Base-by-base conservation (phyloP, 2,329 filamentous ascomycete genomes). In the Metarhizium rileyi region DNA sequence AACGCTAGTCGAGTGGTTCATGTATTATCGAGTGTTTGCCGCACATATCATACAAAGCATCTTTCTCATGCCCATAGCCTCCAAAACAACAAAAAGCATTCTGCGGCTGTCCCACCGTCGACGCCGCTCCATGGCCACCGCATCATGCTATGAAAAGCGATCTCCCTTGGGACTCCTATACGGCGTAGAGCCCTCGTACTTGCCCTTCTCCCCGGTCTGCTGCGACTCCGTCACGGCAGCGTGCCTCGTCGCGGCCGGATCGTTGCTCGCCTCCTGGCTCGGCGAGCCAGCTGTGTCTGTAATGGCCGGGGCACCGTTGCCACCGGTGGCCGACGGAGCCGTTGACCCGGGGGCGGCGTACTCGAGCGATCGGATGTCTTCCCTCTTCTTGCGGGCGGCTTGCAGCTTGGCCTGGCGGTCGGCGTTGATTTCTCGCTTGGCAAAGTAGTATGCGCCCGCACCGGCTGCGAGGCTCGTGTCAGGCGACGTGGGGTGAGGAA, bases 381-480 rank as follows among this genome's bases (percentile, higher is more conserved):
- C 77, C 70, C 77, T 84, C 70, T 85, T 83, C 58, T 80, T 70
- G 49, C 78, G 76, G 51, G 75, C 77, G 53, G 86, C 82, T 59
- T 86, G 78, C 56, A 86, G 80, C 61, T 87, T 81, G 53, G 80
- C 73, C 53, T 80, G 76, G 56, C 91, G 87, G 69, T 96, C 90
- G 58, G 87, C 87, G 65, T 96, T 95, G 77, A 98, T 95, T 67
- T 84, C 84, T 63, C 81, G 79, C 77, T 98, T 98, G 56, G 93
- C 93, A 66, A 96, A 95, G 74, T 87, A 90, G 76, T 97, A 98
- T 61, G 91, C 90, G 55, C 85, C 87, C 56, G 82, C 93, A 63
- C 91, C 93, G 57, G 90, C 89, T 90, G 63, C 48, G 27, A n/a
- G 26, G 1, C 5, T 8, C 26, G 3, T 14, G 20, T 25, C 27